These are phyloP conservation scores for Plasmodium chabaudi DNA, from an alignment of 169 alveolate species.

Conservation along the genomic window DNA sequence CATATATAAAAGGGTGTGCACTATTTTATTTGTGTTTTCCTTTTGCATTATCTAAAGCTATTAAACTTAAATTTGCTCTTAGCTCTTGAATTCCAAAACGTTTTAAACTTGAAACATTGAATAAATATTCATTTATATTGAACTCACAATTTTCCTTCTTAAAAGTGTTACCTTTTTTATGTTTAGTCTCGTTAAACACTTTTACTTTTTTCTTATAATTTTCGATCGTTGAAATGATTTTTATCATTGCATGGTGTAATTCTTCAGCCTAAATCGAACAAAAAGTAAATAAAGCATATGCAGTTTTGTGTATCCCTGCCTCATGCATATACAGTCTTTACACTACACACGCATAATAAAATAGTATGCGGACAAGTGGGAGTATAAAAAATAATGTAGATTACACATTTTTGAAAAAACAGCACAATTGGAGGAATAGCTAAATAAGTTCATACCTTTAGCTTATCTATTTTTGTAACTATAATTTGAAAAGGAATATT, in stretches of 20 bases:
- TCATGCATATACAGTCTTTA: neutral
- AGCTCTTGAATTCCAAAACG: slow-evolving; percentile 59
- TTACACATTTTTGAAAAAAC: too few species aligned
- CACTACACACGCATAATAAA: too few species aligned
- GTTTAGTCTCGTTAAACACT: slow-evolving; percentile 12
- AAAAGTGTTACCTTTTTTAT: slow-evolving; percentile 1
- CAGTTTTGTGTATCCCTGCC: neutral
- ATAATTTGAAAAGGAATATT: slow-evolving; percentile 85
- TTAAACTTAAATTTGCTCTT: slow-evolving; percentile 55
- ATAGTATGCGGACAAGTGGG: too few species aligned
- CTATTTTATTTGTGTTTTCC: too few species aligned
- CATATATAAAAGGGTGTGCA: too few species aligned
- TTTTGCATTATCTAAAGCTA: slow-evolving; percentile 34
- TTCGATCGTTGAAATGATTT: slow-evolving; percentile 33
- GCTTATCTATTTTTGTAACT: slow-evolving; percentile 86
- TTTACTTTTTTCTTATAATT: slow-evolving; percentile 57
- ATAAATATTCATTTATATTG: slow-evolving; percentile 52
- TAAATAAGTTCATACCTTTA: slow-evolving; percentile 62
- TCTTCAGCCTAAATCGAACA: slow-evolving; percentile 27
- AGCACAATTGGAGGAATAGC: too few species aligned
- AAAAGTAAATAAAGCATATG: slow-evolving; percentile 3
- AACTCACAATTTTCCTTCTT: slow-evolving; percentile 26
- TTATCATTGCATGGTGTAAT: slow-evolving; percentile 54
- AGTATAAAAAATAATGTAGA: too few species aligned
- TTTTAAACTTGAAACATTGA: slow-evolving; percentile 64